phyloP scores from a whole-genome alignment of 306 rosid genomes.

The Lathyrus tuberosus region DNA sequence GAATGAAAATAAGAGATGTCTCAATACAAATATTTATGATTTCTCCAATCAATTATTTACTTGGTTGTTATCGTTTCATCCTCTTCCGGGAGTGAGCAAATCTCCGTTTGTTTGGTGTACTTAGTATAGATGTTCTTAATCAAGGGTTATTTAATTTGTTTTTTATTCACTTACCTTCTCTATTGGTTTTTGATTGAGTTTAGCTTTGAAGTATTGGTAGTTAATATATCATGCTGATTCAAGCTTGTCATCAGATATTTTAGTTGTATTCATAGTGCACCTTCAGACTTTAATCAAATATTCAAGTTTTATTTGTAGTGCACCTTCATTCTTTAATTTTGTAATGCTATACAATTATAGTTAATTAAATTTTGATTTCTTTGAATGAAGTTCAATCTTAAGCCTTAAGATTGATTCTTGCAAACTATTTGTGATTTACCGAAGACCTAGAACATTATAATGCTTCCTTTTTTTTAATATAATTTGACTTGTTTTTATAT shows the following conservation, averaged over 20 bases:
- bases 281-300: conserved; percentile 12
- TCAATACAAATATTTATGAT: background rate
- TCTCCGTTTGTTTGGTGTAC: too few relatives aligned
- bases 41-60: too few relatives aligned
- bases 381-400: background rate
- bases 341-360: conserved; percentile 12
- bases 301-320: conserved; percentile 2
- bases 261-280: conserved; percentile 8
- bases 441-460: too few relatives aligned
- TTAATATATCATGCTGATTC: conserved; percentile 20
- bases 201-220: conserved; percentile 17
- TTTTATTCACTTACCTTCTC: background rate
- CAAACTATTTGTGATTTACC: background rate
- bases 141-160: conserved; percentile 19
- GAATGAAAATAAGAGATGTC: conserved; percentile 21
- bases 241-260: background rate
- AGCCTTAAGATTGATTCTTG: background rate
- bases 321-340: conserved; percentile 18
- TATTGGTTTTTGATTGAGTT: conserved; percentile 16
- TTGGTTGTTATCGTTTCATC: too few relatives aligned
- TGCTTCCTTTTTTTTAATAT: background rate
- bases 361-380: background rate
- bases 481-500: background rate
- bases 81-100: too few relatives aligned
- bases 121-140: background rate